These are phyloP conservation scores for Cephaloascus albidus DNA, from an alignment of 805 yeast genomes.

Conservation along the genomic window DNA sequence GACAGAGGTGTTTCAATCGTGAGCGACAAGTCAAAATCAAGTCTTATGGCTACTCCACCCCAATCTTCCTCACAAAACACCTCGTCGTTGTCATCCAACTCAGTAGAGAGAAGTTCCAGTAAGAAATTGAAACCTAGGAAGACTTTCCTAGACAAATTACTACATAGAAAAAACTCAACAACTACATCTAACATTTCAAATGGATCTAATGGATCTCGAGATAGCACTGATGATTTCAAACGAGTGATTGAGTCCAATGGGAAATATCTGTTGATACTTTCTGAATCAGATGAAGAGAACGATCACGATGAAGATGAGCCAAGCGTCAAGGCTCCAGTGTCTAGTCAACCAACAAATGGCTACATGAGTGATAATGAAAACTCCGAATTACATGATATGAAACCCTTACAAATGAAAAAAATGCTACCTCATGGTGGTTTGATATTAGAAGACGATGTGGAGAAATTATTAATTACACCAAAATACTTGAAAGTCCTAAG, in stretches of 20 bases:
- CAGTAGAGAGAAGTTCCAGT: neutral
- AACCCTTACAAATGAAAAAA: neutral
- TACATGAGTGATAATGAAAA: neutral
- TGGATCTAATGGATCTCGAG: no score
- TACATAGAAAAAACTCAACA: neutral
- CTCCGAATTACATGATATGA: neutral
- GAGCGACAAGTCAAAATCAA: neutral
- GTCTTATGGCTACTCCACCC: neutral
- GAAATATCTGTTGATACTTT: neutral
- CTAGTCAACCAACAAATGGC: neutral
- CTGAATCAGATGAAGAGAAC: neutral
- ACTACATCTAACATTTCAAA: no score
- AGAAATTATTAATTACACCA: slow-evolving; percentile 39
- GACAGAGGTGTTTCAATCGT: neutral
- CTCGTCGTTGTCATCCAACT: neutral
- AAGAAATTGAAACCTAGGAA: neutral
- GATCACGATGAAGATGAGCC: no score
- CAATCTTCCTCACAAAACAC: neutral
- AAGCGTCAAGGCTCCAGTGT: neutral
- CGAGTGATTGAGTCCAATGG: no score
- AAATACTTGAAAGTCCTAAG: slow-evolving; percentile 42
- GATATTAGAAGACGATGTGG: slow-evolving; percentile 18
- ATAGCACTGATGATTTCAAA: no score
- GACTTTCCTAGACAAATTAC: neutral
- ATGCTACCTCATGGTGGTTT: neutral